A percentile compares a stretch with the other conserved stretches of the same genome.
These are phyloP conservation scores for Purpureocillium takamizusanense DNA, from an alignment of 2,329 filamentous ascomycete genomes.

Conservation along the genomic window DNA sequence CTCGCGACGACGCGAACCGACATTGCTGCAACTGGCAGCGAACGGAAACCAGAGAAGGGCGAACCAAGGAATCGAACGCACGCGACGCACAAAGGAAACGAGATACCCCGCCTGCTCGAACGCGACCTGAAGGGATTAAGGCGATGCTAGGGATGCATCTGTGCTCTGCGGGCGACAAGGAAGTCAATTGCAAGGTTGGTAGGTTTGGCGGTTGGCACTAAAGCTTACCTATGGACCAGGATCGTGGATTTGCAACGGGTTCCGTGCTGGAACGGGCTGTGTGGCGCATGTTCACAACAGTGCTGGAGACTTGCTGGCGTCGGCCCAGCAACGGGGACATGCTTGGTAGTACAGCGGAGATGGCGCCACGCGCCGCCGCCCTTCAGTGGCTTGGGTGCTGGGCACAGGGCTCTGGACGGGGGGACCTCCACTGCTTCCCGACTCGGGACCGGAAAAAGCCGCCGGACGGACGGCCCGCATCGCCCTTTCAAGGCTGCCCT, in stretches of 20 bases:
- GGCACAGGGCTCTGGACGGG: no score
- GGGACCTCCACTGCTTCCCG: neutral
- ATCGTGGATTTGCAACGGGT: neutral
- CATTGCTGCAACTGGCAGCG: conserved; percentile 28
- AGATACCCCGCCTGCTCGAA: neutral
- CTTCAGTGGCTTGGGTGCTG: no score
- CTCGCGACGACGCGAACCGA: conserved; percentile 81
- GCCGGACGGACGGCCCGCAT: conserved; percentile 3
- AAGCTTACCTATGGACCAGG: neutral
- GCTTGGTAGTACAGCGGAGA: neutral
- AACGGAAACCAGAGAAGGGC: conserved; percentile 1
- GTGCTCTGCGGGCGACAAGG: neutral
- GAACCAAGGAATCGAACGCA: conserved; percentile 7
- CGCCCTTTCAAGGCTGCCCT: no score
- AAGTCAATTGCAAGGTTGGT: neutral
- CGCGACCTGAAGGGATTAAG: neutral
- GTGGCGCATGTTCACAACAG: neutral
- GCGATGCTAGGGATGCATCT: neutral
- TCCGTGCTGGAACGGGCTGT: neutral
- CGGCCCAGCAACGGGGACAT: neutral
- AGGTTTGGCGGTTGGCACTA: neutral
- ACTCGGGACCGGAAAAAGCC: conserved; percentile 20
- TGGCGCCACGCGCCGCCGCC: no score
- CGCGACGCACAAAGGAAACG: conserved; percentile 5
- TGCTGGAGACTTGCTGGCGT: neutral